phyloP scores from a whole-genome alignment of 2,329 filamentous ascomycete genomes.

The Emmonsiellopsis sp. region DNA sequence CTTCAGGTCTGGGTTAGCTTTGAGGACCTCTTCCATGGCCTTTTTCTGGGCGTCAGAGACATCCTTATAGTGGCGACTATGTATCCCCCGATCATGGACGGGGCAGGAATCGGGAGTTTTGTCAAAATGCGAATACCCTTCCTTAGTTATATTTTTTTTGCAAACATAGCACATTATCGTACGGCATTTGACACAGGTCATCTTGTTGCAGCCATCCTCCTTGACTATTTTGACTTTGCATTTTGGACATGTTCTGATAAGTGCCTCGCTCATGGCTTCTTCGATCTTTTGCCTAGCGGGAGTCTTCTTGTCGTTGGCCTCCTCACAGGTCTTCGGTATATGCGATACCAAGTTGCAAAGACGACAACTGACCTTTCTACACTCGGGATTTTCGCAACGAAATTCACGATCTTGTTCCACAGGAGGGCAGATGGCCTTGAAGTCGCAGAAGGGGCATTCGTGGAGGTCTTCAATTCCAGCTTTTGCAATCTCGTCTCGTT shows the following conservation, averaged over 20 bases:
- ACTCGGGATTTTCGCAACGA: constrained; percentile 57
- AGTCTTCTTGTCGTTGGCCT: constrained; percentile 53
- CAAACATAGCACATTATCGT: constrained; percentile 51
- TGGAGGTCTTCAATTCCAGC: constrained; percentile 64
- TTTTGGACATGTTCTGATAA: constrained; percentile 61
- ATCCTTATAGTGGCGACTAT: constrained; percentile 53
- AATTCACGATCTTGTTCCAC: constrained; percentile 64
- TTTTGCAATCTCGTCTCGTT: constrained; percentile 58
- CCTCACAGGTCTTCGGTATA: constrained; percentile 61
- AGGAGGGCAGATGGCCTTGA: constrained; percentile 62
- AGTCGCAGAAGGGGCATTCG: constrained; percentile 74
- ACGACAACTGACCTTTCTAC: constrained; percentile 56
- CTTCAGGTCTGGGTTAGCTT: constrained; percentile 54
- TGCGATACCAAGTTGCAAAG: constrained; percentile 62
- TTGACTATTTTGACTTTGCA: constrained; percentile 73
- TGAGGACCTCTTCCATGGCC: constrained; percentile 46
- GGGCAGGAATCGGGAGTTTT: constrained; percentile 41
- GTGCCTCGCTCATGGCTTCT: constrained; percentile 72
- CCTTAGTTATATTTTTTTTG: constrained; percentile 50
- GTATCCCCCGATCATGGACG: constrained; percentile 52
- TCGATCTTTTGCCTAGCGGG: constrained; percentile 61
- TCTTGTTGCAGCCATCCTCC: constrained; percentile 72
- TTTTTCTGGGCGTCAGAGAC: constrained; percentile 53
- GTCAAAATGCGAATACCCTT: constrained; percentile 61
- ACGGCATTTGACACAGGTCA: constrained; percentile 57